Percentiles rank a stretch among this genome's conserved stretches.
phyloP scores from a whole-genome alignment of 768 basidiomycete species.

The Agrocybe chaxingu region DNA sequence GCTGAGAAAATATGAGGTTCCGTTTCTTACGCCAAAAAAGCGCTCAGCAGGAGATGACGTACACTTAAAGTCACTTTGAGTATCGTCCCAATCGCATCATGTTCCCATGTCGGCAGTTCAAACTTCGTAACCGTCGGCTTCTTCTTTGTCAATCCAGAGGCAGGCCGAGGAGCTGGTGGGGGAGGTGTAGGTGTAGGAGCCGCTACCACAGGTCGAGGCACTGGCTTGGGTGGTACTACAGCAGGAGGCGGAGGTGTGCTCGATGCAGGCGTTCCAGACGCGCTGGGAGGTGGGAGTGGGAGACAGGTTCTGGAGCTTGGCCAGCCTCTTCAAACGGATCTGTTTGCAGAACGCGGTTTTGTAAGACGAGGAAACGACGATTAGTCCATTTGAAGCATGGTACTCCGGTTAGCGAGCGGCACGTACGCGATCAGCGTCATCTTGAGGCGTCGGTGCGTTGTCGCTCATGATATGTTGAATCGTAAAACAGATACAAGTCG shows the following conservation, averaged over 20 bases:
- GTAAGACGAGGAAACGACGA: not conserved
- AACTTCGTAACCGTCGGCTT: constrained; percentile 43
- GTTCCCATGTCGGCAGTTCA: constrained; percentile 67
- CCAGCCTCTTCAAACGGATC: constrained; percentile 92
- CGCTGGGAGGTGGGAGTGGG: constrained; percentile 33
- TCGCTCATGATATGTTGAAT: constrained; percentile 30
- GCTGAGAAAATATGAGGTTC: constrained; percentile 32
- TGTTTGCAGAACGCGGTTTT: constrained; percentile 23
- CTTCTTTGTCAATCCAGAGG: constrained; percentile 44
- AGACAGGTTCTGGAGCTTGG: constrained; percentile 61
- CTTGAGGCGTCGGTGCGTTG: constrained; percentile 50
- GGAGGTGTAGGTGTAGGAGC: constrained; percentile 22
- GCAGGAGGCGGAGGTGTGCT: constrained; percentile 16
- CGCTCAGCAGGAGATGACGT: constrained; percentile 23
- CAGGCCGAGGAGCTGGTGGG: constrained; percentile 26
- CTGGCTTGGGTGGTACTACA: constrained; percentile 29
- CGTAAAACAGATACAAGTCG: not conserved
- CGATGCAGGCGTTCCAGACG: constrained; percentile 23
- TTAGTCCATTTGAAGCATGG: not conserved
- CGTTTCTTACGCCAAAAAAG: not conserved
- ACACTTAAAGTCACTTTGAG: constrained; percentile 82
- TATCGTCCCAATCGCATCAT: constrained; percentile 61
- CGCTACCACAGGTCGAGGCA: constrained; percentile 26
- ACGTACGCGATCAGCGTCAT: constrained; percentile 79
- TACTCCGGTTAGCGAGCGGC: not conserved